A percentile compares a stretch with the other conserved stretches of the same genome.
Conservation (phyloP, 202 grass and related monocot species). For the Eragrostis tef region DNA sequence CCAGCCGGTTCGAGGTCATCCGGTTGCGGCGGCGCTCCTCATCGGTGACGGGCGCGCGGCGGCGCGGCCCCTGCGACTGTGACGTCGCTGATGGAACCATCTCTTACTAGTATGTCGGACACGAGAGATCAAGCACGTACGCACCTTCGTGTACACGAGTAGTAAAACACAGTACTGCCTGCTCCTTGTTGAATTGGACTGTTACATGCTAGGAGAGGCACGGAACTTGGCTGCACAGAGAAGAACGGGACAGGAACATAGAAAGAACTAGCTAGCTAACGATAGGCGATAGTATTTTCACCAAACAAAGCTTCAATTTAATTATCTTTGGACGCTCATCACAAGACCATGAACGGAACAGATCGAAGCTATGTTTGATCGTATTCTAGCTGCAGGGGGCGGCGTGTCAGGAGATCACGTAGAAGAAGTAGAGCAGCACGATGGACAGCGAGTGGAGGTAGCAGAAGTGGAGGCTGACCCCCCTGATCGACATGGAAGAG, state of each 20-base stretch:
- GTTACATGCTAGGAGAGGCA: constrained; percentile 10
- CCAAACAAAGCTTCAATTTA: constrained; percentile 33
- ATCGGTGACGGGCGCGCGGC: constrained; percentile 42
- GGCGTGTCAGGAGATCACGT: constrained; percentile 73
- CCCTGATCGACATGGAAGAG: constrained; percentile 47
- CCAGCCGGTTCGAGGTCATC: constrained; percentile 79
- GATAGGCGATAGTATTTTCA: not conserved
- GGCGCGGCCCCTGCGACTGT: not conserved
- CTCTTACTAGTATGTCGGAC: not conserved
- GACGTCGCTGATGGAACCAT: constrained; percentile 41
- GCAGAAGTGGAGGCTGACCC: constrained; percentile 58
- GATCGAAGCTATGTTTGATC: constrained; percentile 34
- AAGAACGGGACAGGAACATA: constrained; percentile 29
- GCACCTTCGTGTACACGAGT: not conserved
- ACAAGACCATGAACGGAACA: not conserved
- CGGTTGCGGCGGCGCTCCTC: constrained; percentile 71
- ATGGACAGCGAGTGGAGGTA: constrained; percentile 89
- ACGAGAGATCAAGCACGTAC: too few relatives aligned
- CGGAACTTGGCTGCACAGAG: constrained; percentile 10
- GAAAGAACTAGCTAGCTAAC: not conserved
- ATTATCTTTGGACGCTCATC: not conserved
- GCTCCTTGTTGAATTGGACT: constrained; percentile 2
- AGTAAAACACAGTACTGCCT: not conserved
- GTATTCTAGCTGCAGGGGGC: not conserved
- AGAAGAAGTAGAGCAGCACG: constrained; percentile 87